Conservation (phyloP, 306 rosid species). For the Alnus glutinosa region DNA sequence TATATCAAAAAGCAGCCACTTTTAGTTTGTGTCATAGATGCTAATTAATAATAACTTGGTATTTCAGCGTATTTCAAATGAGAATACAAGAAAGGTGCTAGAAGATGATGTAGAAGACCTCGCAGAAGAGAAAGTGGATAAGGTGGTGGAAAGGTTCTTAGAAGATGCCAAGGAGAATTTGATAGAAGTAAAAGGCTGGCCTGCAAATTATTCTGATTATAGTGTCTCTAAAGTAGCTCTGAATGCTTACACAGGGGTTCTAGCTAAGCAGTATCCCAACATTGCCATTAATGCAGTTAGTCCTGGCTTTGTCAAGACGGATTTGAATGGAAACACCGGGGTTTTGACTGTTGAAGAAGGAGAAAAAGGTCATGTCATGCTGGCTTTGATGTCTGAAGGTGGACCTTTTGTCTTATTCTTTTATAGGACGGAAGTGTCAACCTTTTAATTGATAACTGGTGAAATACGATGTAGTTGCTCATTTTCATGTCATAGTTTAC, state of each 20-base stretch:
- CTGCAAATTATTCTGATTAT: background rate
- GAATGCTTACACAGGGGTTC: background rate
- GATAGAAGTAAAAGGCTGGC: background rate
- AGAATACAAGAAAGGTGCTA: background rate
- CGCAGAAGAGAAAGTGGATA: conserved; percentile 7
- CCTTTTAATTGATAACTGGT: background rate
- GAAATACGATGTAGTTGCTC: background rate
- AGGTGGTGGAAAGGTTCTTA: background rate
- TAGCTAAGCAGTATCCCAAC: background rate
- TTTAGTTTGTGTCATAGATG: no score
- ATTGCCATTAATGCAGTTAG: background rate
- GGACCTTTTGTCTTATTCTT: background rate
- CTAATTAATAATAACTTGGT: no score
- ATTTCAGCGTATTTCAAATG: background rate
- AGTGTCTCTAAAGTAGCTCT: background rate
- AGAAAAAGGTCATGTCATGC: background rate
- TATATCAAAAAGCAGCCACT: background rate
- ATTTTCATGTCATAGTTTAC: no score
- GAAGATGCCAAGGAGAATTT: background rate
- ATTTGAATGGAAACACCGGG: background rate
- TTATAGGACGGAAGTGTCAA: background rate
- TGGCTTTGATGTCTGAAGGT: background rate
- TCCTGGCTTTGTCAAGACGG: background rate
- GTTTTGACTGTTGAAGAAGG: background rate
- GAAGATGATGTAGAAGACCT: background rate